These are phyloP conservation scores for Fusarium sp. DNA, from an alignment of 2,329 filamentous ascomycete genomes.

Conservation along the genomic window DNA sequence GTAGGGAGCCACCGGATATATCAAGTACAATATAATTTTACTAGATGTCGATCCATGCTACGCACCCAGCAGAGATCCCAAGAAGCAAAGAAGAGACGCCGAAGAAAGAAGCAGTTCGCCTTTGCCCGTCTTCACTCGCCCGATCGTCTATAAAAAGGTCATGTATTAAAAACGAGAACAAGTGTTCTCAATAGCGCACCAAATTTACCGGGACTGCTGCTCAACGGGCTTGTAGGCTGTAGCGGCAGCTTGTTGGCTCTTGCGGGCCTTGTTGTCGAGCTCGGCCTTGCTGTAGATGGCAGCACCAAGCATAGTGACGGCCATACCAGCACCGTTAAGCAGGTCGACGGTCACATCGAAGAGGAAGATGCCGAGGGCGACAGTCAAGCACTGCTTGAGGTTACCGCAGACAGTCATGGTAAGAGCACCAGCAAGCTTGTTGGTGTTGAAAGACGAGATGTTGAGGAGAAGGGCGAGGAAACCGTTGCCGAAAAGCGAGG, in stretches of 20 bases:
- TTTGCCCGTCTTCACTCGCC: slow-evolving; percentile 24
- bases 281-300: slow-evolving; percentile 69
- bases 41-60: slow-evolving; percentile 16
- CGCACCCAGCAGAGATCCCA: slow-evolving; percentile 12
- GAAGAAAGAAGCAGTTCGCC: slow-evolving; percentile 31
- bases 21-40: slow-evolving; percentile 32
- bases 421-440: slow-evolving; percentile 66
- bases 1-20: slow-evolving; percentile 24
- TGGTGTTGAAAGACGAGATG: slow-evolving; percentile 67
- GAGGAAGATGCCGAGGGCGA: slow-evolving; percentile 63
- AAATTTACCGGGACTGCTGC: slow-evolving; percentile 45
- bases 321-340: slow-evolving; percentile 67
- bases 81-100: slow-evolving; percentile 27
- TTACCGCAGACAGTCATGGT: slow-evolving; percentile 71
- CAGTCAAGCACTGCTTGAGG: slow-evolving; percentile 67
- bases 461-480: slow-evolving; percentile 66
- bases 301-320: slow-evolving; percentile 64
- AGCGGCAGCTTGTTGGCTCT: slow-evolving; percentile 47
- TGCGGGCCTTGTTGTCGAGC: slow-evolving; percentile 58
- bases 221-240: slow-evolving; percentile 50
- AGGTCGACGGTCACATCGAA: slow-evolving; percentile 63
- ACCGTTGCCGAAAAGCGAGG: slow-evolving; percentile 62
- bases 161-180: slow-evolving; percentile 41
- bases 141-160: slow-evolving; percentile 43
- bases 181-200: slow-evolving; percentile 14